Conservation (phyloP, 1,139 yeast species). For the Debaryomyces udenii region DNA sequence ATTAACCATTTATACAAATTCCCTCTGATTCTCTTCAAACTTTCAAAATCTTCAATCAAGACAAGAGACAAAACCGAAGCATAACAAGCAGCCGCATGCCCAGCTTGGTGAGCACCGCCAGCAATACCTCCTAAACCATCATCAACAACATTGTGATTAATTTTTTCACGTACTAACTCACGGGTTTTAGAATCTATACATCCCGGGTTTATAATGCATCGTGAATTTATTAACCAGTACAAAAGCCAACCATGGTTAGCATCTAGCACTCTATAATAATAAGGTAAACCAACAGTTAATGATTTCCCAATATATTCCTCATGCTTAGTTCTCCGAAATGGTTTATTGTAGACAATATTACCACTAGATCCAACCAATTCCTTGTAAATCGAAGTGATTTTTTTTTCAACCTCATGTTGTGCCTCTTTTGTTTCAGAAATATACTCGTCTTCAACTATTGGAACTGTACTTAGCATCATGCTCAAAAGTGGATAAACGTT, state of each 20-base stretch:
- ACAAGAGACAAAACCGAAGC: conserved; percentile 73
- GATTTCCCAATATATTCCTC: conserved; percentile 24
- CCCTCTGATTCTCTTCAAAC: conserved; percentile 27
- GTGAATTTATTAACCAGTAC: conserved; percentile 78
- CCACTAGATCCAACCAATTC: conserved; percentile 32
- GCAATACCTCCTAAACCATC: conserved; percentile 71
- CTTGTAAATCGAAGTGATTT: conserved; percentile 30
- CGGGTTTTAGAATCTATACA: conserved; percentile 13
- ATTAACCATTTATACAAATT: conserved; percentile 67
- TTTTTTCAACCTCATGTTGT: conserved; percentile 45
- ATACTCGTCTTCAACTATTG: conserved; percentile 21
- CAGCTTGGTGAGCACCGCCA: conserved; percentile 80
- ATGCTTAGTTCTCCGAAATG: conserved; percentile 24
- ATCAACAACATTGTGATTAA: conserved; percentile 31
- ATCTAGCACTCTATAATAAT: conserved; percentile 57
- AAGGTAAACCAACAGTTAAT: conserved; percentile 52
- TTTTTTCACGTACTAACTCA: conserved; percentile 25
- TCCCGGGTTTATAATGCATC: conserved; percentile 10
- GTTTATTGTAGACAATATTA: conserved; percentile 19
- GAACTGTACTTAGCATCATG: conserved; percentile 19
- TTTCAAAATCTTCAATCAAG: conserved; percentile 47
- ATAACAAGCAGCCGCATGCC: conserved; percentile 86
- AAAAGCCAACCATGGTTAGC: conserved; percentile 91
- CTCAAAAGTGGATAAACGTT: conserved; percentile 5
- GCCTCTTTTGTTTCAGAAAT: conserved; percentile 38